Conservation (phyloP, 495 filamentous ascomycete species). For the Annulohypoxylon stygium region DNA sequence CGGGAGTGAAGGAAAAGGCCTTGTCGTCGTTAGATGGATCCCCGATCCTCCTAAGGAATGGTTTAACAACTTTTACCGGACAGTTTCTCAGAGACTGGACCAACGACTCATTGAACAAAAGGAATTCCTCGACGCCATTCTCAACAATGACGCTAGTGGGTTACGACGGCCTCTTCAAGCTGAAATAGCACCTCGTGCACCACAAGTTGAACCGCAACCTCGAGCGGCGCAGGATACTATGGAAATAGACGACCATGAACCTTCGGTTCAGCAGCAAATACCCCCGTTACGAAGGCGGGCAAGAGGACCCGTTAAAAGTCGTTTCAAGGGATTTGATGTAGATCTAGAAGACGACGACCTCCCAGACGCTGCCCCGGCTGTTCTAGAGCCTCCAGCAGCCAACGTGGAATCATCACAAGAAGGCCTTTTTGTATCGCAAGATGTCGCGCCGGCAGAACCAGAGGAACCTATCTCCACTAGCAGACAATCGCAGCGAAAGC, state of each 20-base stretch:
- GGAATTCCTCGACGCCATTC: slow-evolving; percentile 92
- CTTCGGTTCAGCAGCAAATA: slow-evolving; percentile 32
- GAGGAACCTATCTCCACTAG: slow-evolving; percentile 37
- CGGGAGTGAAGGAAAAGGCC: slow-evolving; percentile 72
- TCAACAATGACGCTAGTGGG: slow-evolving; percentile 77
- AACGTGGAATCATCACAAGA: slow-evolving; percentile 44
- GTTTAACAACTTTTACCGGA: slow-evolving; percentile 74
- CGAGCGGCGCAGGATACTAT: slow-evolving; percentile 46
- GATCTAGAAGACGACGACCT: slow-evolving; percentile 54
- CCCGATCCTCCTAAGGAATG: slow-evolving; percentile 75
- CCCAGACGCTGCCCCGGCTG: slow-evolving; percentile 19
- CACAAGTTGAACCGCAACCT: slow-evolving; percentile 30
- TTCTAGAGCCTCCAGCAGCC: slow-evolving; percentile 14
- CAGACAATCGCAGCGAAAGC: slow-evolving; percentile 61
- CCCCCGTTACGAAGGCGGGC: slow-evolving; percentile 46
- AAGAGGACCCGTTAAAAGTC: slow-evolving; percentile 64
- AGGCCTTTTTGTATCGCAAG: slow-evolving; percentile 58
- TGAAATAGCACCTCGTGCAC: slow-evolving; percentile 42
- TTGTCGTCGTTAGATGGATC: slow-evolving; percentile 83
- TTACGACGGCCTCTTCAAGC: slow-evolving; percentile 73
- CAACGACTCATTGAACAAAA: slow-evolving; percentile 89
- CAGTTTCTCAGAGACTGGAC: slow-evolving; percentile 76
- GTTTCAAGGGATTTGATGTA: slow-evolving; percentile 78
- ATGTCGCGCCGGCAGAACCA: slow-evolving; percentile 29
- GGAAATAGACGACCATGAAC: slow-evolving; percentile 50